Evolutionary conservation across 2,329 filamentous ascomycete species (phyloP).

Genomic region (Pseudogymnoascus sp.): DNA sequence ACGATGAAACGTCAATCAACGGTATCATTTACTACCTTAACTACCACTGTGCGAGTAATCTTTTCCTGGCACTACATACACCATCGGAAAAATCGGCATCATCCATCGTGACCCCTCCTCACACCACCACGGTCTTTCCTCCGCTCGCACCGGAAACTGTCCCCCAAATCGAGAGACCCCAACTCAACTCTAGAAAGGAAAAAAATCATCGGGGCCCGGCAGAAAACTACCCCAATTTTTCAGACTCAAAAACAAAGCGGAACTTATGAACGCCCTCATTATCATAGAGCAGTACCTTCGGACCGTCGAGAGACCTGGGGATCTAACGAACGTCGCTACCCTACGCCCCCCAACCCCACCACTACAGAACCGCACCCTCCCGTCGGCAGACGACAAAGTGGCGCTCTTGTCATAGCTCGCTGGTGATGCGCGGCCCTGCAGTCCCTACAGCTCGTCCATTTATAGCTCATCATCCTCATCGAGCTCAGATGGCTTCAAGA

Average conservation of each 20-base stretch:
- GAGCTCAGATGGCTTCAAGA: conserved; percentile 95
- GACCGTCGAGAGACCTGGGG: not conserved
- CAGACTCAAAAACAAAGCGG: not conserved
- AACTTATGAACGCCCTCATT: conserved; percentile 6
- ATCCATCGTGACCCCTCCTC: not conserved
- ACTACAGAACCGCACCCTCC: not conserved
- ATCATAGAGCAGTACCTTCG: not conserved
- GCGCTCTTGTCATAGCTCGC: not conserved
- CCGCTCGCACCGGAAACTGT: too few relatives aligned
- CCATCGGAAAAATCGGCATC: not conserved
- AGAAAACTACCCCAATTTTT: not conserved
- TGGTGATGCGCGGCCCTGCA: not conserved
- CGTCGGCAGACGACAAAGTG: not conserved
- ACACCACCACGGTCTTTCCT: too few relatives aligned
- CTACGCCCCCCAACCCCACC: not conserved
- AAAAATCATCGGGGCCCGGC: not conserved
- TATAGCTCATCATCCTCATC: conserved; percentile 81
- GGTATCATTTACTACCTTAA: conserved; percentile 3
- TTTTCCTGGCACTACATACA: conserved; percentile 4
- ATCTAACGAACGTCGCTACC: not conserved
- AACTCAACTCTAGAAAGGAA: not conserved
- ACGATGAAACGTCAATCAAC: conserved; percentile 4
- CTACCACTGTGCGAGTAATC: not conserved
- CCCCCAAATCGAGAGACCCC: too few relatives aligned
- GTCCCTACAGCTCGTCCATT: conserved; percentile 45